These are phyloP conservation scores for Schrenkiella parvula DNA, from an alignment of 345 rosid genomes.

Conservation along the genomic window DNA sequence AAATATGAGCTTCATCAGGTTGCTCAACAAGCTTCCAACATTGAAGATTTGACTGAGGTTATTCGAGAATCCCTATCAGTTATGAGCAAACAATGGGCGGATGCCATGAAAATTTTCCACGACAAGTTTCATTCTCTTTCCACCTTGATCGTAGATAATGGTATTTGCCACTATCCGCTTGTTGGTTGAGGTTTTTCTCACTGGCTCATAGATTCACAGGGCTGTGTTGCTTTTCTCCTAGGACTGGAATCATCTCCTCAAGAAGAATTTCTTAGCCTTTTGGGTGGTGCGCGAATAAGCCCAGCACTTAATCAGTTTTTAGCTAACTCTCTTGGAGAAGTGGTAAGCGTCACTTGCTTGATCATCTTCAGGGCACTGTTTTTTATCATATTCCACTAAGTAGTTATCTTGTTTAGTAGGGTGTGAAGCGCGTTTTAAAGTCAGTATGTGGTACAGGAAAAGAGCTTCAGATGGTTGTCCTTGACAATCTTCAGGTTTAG, in stretches of 20 bases:
- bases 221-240: constrained; percentile 29
- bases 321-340: constrained; percentile 82
- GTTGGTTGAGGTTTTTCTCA: not conserved
- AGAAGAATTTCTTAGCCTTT: constrained; percentile 89
- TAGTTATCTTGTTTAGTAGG: constrained; percentile 44
- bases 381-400: constrained; percentile 9
- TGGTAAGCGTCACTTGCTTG: constrained; percentile 42
- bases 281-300: constrained; percentile 87
- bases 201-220: constrained; percentile 16
- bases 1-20: constrained; percentile 93
- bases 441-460: constrained; percentile 81
- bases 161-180: constrained; percentile 37
- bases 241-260: constrained; percentile 89
- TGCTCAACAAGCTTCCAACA: constrained; percentile 86
- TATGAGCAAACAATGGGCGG: constrained; percentile 83
- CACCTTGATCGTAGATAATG: constrained; percentile 64
- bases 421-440: constrained; percentile 81
- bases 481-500: constrained; percentile 82
- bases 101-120: constrained; percentile 69
- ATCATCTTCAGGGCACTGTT: constrained; percentile 12
- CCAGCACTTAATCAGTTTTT: constrained; percentile 90
- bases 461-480: constrained; percentile 84
- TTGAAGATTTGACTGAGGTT: constrained; percentile 83
- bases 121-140: constrained; percentile 78
- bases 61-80: constrained; percentile 66